A percentile compares a stretch with the other conserved stretches of the same genome.
Evolutionary conservation across 2,329 filamentous ascomycete species (phyloP).

Genomic region (Fulvia fulva): DNA sequence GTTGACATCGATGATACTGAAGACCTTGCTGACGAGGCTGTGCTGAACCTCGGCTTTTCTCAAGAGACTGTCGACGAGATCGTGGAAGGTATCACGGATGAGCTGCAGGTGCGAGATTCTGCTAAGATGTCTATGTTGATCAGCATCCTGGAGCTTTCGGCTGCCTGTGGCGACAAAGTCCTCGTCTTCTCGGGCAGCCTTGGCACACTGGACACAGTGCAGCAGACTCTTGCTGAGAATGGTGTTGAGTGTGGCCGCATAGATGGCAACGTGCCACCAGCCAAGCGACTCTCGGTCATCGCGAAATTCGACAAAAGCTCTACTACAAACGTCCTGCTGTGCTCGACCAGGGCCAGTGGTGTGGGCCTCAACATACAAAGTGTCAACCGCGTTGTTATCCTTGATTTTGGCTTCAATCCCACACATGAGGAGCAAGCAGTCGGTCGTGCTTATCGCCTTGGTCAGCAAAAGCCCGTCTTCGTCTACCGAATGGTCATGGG

Average conservation of each 20-base stretch:
- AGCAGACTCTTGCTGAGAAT: constrained; percentile 51
- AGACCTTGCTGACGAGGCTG: constrained; percentile 27
- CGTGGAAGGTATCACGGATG: constrained; percentile 31
- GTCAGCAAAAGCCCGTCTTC: constrained; percentile 73
- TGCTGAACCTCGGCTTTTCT: constrained; percentile 35
- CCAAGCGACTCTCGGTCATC: constrained; percentile 57
- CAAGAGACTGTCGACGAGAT: constrained; percentile 35
- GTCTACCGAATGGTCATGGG: constrained; percentile 78
- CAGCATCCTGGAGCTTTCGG: constrained; percentile 65
- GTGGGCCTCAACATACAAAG: constrained; percentile 78
- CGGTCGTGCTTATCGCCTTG: constrained; percentile 79
- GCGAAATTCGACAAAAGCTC: constrained; percentile 65
- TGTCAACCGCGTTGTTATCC: constrained; percentile 81
- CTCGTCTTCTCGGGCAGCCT: constrained; percentile 77
- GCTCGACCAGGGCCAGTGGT: constrained; percentile 79
- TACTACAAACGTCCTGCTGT: constrained; percentile 59
- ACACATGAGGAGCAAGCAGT: constrained; percentile 81
- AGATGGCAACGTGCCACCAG: constrained; percentile 60
- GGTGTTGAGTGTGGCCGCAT: constrained; percentile 53
- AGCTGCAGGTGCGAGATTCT: constrained; percentile 54
- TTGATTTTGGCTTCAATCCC: constrained; percentile 80
- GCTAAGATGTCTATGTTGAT: constrained; percentile 66
- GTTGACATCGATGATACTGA: constrained; percentile 17
- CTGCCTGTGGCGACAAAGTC: constrained; percentile 63
- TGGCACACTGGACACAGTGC: constrained; percentile 65